Evolutionary conservation across 257 asterid species (phyloP).

Genomic region (Ballota nigra): DNA sequence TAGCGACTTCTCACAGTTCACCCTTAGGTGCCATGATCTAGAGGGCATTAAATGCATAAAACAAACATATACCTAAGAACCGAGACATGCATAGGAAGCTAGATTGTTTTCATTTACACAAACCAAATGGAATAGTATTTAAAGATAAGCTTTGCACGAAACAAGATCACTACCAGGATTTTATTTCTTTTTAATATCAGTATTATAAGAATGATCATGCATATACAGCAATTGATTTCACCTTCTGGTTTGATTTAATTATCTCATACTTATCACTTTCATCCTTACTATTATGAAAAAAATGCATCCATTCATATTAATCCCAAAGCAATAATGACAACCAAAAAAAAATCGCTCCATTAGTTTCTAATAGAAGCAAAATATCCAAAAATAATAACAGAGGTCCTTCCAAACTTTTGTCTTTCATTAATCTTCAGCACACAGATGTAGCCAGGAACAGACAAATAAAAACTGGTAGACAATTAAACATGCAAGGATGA

Average conservation of each 20-base stretch:
- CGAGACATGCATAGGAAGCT: background rate
- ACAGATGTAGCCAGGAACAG: background rate
- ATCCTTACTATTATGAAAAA: background rate
- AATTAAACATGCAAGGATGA: background rate
- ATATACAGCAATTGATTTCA: background rate
- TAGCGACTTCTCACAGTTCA: background rate
- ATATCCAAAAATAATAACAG: background rate
- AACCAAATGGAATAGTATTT: background rate
- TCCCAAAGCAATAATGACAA: background rate
- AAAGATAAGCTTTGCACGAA: background rate
- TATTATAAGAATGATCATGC: background rate
- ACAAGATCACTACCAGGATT: background rate
- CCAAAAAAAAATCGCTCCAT: background rate
- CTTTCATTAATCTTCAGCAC: background rate
- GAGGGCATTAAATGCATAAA: background rate
- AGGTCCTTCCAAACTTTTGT: background rate
- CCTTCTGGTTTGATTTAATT: background rate
- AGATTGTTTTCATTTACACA: background rate
- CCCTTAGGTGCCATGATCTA: background rate
- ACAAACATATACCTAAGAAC: background rate
- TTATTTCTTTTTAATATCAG: background rate
- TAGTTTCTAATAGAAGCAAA: background rate
- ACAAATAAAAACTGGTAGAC: background rate
- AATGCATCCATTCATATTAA: background rate
- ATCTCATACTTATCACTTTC: background rate